Base-by-base conservation (phyloP, 441 rosid genomes). In the Theobroma grandiflorum region DNA sequence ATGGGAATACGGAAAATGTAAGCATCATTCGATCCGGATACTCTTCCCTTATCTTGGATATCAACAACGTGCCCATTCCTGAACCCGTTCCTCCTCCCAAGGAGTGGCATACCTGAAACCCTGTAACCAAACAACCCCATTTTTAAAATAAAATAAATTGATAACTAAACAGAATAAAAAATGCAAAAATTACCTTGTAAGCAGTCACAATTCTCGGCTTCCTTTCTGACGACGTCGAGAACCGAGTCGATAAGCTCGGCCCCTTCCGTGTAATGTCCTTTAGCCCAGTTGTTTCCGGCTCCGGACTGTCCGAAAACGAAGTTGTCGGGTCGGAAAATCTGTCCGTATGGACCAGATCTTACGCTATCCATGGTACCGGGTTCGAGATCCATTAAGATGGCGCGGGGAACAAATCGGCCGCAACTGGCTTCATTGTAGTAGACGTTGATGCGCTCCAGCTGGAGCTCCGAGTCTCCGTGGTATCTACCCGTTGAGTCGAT, bases 71-170 rank as follows among this genome's bases (percentile, higher is more conserved):
- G 42, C 92, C 92, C 92, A 89, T 89, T 55, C 92, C 92, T 4
- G 92, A 87, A n/a, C 92, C 90, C 0, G 92, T 89, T 49, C 92
- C 92, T 38, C 90, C 92, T 38, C 92, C 92, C 84, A 89, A 61
- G 1, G 90, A 87, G 73, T 89, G 92, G 58, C 92, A 89, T 35
- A 89, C 92, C 80, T 89, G 92, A 82, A 89, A 91, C 8, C 92
- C 92, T 89, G 84, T 3, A 66, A 76, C 1, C 74, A 78, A 66
- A 61, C 71, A 62, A 11, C 43, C 55, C 58, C 2, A 18, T 4
- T 62, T 72, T 62, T 15, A 62, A 31, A 12, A 62, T 45, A 12
- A 45, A 35, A 14, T 11, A 14, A 6, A 59, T 10, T 8, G 35
- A 9, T 71, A 31, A 47, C 31, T 50, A 33, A n/a, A 43, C 12